phyloP scores from a whole-genome alignment of 257 asterid genomes.

The Rhazya stricta region DNA sequence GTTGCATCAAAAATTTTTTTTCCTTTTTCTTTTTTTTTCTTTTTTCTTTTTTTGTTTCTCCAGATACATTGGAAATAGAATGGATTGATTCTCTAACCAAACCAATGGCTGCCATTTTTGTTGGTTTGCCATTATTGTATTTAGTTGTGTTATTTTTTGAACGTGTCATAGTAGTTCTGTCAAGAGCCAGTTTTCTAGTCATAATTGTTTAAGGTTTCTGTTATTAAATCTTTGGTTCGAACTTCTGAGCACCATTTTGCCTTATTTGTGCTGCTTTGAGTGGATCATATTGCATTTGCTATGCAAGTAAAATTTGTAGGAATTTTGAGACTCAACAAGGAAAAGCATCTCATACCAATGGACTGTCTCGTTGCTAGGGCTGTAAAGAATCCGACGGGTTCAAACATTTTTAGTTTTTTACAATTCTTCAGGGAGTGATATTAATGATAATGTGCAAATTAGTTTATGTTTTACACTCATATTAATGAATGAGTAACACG shows the following conservation, averaged over 20 bases:
- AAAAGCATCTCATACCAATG: neutral
- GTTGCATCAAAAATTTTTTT: too few species aligned
- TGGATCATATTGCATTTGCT: too few species aligned
- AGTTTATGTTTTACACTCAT: too few species aligned
- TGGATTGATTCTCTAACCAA: neutral
- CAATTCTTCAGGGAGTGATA: too few species aligned
- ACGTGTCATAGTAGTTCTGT: neutral
- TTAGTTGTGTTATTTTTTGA: neutral
- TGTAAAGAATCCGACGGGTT: neutral
- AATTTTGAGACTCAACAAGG: neutral
- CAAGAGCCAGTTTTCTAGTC: neutral
- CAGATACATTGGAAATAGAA: neutral
- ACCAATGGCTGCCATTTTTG: neutral
- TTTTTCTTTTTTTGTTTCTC: neutral
- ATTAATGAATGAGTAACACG: too few species aligned
- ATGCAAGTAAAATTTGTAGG: neutral
- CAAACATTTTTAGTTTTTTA: too few species aligned
- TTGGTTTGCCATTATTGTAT: too few species aligned
- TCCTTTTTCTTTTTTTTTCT: too few species aligned
- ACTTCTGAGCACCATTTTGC: conserved; percentile 1
- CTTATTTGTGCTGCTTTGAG: neutral
- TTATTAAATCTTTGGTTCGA: too few species aligned
- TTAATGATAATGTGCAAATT: too few species aligned
- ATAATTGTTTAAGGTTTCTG: too few species aligned
- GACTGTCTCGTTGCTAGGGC: neutral